Conservation (phyloP, 768 basidiomycete species). For the Vararia minispora region DNA sequence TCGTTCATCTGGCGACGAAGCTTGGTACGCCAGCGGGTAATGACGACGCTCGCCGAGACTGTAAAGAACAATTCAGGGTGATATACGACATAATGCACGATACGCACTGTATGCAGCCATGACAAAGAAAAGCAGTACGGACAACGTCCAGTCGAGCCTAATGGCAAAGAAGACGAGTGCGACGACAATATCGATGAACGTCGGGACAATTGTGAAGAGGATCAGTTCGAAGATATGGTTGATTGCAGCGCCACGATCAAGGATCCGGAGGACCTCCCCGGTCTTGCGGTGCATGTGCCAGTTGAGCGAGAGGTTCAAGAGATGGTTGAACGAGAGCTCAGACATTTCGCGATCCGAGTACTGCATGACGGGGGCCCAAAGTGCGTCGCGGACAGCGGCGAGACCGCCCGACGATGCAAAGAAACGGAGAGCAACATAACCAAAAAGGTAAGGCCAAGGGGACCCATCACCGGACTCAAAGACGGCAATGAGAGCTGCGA, state of each 20-base stretch:
- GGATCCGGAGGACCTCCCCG: conserved; percentile 73
- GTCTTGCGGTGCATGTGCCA: conserved; percentile 80
- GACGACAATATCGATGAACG: conserved; percentile 66
- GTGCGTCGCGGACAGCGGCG: conserved; percentile 42
- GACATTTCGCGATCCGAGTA: conserved; percentile 85
- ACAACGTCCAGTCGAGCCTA: conserved; percentile 55
- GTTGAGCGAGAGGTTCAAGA: conserved; percentile 76
- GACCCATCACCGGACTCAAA: conserved; percentile 40
- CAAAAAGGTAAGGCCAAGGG: conserved; percentile 59
- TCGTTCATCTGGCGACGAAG: conserved; percentile 76
- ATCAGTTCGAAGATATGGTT: conserved; percentile 73
- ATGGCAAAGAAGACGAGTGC: conserved; percentile 59
- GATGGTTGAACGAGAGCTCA: conserved; percentile 73
- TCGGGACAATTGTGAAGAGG: conserved; percentile 77
- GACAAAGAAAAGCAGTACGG: conserved; percentile 56
- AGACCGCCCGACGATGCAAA: conserved; percentile 71
- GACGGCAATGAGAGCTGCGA: conserved; percentile 52
- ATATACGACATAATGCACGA: neutral
- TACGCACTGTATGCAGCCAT: conserved; percentile 64
- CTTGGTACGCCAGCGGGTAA: conserved; percentile 66
- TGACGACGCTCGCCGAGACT: conserved; percentile 40
- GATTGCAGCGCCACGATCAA: conserved; percentile 78
- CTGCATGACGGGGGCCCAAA: conserved; percentile 88
- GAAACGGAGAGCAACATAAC: conserved; percentile 61
- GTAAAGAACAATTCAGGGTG: conserved; percentile 3